Percentiles rank a stretch among this genome's conserved stretches.
phyloP scores from a whole-genome alignment of 176 grass and related monocot species.

The Raddia guianensis region DNA sequence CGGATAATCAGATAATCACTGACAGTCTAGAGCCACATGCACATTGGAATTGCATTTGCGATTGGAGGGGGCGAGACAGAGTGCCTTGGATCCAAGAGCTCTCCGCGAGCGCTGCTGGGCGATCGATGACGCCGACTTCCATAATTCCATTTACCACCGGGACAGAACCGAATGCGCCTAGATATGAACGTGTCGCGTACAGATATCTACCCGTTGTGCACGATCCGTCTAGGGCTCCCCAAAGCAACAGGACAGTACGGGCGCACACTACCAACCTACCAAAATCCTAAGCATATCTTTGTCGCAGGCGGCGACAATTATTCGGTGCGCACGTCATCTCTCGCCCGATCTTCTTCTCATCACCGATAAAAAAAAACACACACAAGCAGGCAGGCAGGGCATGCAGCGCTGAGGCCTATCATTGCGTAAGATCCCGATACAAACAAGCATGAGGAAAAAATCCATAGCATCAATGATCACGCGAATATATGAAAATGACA shows the following conservation, averaged over 20 bases:
- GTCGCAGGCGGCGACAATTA: not conserved
- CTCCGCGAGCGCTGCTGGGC: too few relatives aligned
- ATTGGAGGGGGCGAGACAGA: too few relatives aligned
- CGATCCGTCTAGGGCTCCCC: slow-evolving; percentile 17
- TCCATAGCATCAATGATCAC: not conserved
- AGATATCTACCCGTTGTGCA: not conserved
- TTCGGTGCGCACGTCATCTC: slow-evolving; percentile 1
- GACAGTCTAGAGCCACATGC: too few relatives aligned
- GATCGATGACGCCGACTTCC: not conserved
- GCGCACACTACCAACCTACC: not conserved
- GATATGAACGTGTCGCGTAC: slow-evolving; percentile 5
- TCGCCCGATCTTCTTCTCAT: slow-evolving; percentile 25
- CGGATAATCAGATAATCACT: too few relatives aligned
- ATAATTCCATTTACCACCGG: not conserved
- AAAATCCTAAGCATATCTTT: not conserved
- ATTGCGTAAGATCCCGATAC: not conserved
- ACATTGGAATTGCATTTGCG: too few relatives aligned
- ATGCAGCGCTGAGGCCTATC: not conserved
- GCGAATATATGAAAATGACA: slow-evolving; percentile 19
- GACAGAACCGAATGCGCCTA: not conserved
- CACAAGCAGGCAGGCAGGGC: too few relatives aligned
- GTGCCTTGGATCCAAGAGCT: too few relatives aligned
- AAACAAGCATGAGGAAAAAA: not conserved
- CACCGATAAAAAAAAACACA: slow-evolving; percentile 17
- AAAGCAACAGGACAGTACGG: slow-evolving; percentile 15